Evolutionary conservation across 345 rosid species (phyloP).

Genomic region (Lepidium africanum): DNA sequence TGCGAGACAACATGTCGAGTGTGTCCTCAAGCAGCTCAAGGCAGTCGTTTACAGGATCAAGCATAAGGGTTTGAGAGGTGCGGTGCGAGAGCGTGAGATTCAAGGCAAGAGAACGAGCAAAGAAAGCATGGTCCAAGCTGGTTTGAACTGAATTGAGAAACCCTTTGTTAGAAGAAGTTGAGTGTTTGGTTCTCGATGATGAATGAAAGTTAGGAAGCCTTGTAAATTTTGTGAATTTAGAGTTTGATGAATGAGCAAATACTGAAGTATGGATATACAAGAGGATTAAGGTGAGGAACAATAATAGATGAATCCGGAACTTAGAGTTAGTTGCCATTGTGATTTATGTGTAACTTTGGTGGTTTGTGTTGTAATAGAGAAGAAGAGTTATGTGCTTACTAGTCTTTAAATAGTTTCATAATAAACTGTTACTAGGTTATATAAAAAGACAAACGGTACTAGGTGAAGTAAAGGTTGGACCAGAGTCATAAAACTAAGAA

Average conservation of each 20-base stretch:
- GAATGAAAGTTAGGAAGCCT: constrained; percentile 1
- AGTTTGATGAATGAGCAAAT: constrained; percentile 17
- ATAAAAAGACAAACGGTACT: not conserved
- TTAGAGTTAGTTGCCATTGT: constrained; percentile 17
- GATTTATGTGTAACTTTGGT: not conserved
- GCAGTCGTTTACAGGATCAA: constrained; percentile 35
- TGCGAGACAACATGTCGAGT: constrained; percentile 34
- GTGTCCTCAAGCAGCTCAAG: constrained; percentile 47
- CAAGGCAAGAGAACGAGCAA: constrained; percentile 28
- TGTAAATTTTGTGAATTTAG: constrained; percentile 21
- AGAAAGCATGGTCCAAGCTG: constrained; percentile 25
- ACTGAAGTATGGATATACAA: not conserved
- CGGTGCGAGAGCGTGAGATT: constrained; percentile 8
- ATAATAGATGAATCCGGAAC: not conserved
- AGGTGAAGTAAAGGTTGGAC: not conserved
- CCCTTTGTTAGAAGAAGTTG: constrained; percentile 1
- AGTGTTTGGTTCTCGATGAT: constrained; percentile 9
- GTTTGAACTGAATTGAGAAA: constrained; percentile 30
- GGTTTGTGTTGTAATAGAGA: constrained; percentile 3
- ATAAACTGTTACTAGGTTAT: not conserved
- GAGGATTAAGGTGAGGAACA: constrained; percentile 2
- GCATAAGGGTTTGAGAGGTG: not conserved
- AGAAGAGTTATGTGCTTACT: constrained; percentile 13
- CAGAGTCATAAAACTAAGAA: not conserved
- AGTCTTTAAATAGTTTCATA: not conserved